A percentile compares a stretch with the other conserved stretches of the same genome.
These are phyloP conservation scores for Nosema muscidifuracis DNA, from an alignment of 371 early-diverging fungal genomes.

Conservation along the genomic window DNA sequence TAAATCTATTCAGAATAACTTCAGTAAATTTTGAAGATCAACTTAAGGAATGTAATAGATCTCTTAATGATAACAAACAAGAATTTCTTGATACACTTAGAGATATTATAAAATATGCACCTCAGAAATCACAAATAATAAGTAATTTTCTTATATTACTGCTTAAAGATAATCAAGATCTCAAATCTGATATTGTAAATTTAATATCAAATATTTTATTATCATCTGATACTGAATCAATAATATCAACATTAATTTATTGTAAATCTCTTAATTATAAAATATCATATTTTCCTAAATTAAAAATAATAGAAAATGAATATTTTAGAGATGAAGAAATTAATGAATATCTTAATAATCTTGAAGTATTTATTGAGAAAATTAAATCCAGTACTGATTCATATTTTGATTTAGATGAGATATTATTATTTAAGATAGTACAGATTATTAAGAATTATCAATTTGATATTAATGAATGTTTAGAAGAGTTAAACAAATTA, in stretches of 20 bases:
- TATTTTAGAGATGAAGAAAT: background rate
- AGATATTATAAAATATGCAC: background rate
- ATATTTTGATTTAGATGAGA: background rate
- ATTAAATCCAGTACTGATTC: background rate
- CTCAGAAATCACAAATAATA: background rate
- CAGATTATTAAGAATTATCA: conserved; percentile 1
- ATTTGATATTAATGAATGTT: conserved; percentile 1
- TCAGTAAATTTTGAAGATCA: background rate
- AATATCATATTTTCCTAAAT: background rate
- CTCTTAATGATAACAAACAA: background rate
- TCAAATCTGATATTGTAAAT: no score
- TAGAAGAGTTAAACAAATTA: background rate
- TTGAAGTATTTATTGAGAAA: background rate
- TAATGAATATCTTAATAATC: background rate
- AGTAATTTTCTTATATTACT: no score
- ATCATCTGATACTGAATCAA: background rate
- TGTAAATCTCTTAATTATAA: background rate
- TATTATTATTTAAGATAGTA: background rate
- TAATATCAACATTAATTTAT: background rate
- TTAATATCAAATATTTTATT: no score
- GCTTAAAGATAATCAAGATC: no score
- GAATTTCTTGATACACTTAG: background rate
- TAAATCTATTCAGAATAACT: background rate
- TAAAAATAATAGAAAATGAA: background rate
- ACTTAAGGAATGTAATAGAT: background rate